Base-by-base conservation (phyloP, 129 eudicot genomes). In the Daucus carota region DNA sequence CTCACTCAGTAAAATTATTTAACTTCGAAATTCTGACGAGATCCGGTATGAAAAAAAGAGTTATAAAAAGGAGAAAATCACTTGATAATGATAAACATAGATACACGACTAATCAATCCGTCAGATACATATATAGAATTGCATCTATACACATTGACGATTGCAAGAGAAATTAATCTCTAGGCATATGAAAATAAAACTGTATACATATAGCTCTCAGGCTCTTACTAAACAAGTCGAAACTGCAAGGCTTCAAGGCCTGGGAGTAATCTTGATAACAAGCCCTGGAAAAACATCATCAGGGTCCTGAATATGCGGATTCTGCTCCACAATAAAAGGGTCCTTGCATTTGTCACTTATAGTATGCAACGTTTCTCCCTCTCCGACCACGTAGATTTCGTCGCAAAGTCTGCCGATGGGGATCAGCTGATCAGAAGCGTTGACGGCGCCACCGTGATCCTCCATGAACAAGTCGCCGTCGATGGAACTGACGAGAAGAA, bases 201-300 rank as follows among this genome's bases (percentile, higher is more conserved):
- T 22, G 9, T 22, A 7, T 22, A 54, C 12, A 54, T 22, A 6
- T 47, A 18, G 60, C 28, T 50, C 60, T 50, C 20, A 50, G 60
- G 11, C 60, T 50, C 60, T n/a, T 50, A 50, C 60, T 50, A 18
- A 5, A 50, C 9, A 8, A 8, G 3, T 52, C 22, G 13, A 22
- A 52, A 28, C 29, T 22, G 62, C 29, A 0, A 17, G 44, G 1
- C 20, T 20, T 40, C 6, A 4, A 7, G 12, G 20, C 40, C 47
- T 70, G 22, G 73, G 73, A 70, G 73, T 70, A n/a, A 70, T 70
- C 73, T 70, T 70, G 73, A 70, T 70, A 22, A 70, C 73, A 70
- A 70, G 73, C 22, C 73, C 73, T 0, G 73, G 73, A n/a, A 70
- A 70, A 70, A 70, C 73, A 70, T 70, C 73, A 70, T 70, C 73